A percentile compares a stretch with the other conserved stretches of the same genome.
These are phyloP conservation scores for Coemansia nantahalensis DNA, from an alignment of 192 early-diverging fungal genomes.

Conservation along the genomic window DNA sequence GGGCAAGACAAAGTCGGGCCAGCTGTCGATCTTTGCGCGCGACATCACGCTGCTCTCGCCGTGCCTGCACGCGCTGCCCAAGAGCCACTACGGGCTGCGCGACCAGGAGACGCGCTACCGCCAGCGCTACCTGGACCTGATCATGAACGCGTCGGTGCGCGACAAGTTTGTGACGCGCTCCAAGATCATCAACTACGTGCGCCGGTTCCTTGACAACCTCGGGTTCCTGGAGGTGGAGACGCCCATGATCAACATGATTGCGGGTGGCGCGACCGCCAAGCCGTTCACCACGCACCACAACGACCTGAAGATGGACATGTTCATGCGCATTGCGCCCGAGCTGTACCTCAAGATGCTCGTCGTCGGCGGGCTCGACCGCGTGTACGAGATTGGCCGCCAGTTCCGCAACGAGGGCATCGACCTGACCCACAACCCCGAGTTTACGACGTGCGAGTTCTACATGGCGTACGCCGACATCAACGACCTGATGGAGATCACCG, in stretches of 20 bases:
- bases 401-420: slow-evolving; percentile 99
- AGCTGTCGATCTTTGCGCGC: slow-evolving; percentile 92
- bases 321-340: slow-evolving; percentile 99
- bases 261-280: slow-evolving; percentile 97
- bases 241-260: slow-evolving; percentile 99
- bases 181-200: slow-evolving; percentile 94
- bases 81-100: slow-evolving; percentile 91
- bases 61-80: slow-evolving; percentile 95
- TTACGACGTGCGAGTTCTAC: slow-evolving; percentile 99
- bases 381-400: slow-evolving; percentile 98
- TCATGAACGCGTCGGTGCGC: slow-evolving; percentile 96
- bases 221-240: slow-evolving; percentile 99
- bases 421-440: slow-evolving; percentile 99
- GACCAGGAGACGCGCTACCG: slow-evolving; percentile 97
- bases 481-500: slow-evolving; percentile 96
- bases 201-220: slow-evolving; percentile 89
- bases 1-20: slow-evolving; percentile 90
- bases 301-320: slow-evolving; percentile 97
- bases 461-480: slow-evolving; percentile 99
- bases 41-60: slow-evolving; percentile 87
- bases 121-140: slow-evolving; percentile 97
- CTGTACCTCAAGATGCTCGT: slow-evolving; percentile 97
- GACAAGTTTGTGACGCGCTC: slow-evolving; percentile 92
- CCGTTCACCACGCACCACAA: slow-evolving; percentile 99
- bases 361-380: slow-evolving; percentile 97